Percentiles rank a stretch among this genome's conserved stretches.
Conservation (phyloP, 2,329 filamentous ascomycete species). For the Cladosporium sp. region DNA sequence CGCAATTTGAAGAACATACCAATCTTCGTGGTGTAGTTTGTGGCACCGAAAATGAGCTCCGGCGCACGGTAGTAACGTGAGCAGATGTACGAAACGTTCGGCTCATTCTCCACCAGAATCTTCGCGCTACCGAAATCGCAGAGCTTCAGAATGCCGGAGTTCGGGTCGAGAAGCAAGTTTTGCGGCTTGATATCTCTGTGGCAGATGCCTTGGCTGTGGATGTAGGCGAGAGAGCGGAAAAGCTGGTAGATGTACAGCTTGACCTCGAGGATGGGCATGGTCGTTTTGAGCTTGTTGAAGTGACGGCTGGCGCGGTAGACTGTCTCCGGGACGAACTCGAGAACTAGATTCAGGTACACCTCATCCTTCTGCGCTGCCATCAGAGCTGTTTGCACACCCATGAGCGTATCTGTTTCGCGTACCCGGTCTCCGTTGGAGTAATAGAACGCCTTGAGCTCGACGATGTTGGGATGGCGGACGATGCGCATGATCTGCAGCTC, state of each 20-base stretch:
- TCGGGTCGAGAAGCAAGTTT: conserved; percentile 89
- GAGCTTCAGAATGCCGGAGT: conserved; percentile 86
- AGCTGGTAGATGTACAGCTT: conserved; percentile 99
- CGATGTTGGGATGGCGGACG: conserved; percentile 96
- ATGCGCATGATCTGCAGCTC: conserved; percentile 99
- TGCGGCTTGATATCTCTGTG: conserved; percentile 99
- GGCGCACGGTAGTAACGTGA: conserved; percentile 97
- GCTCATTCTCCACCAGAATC: conserved; percentile 97
- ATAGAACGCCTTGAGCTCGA: conserved; percentile 98
- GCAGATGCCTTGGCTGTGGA: conserved; percentile 98
- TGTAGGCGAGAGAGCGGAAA: conserved; percentile 96
- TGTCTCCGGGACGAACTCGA: conserved; percentile 97
- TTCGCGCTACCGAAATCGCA: conserved; percentile 99
- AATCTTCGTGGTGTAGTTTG: conserved; percentile 99
- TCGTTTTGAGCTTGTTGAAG: conserved; percentile 99
- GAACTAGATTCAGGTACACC: conserved; percentile 95
- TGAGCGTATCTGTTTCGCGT: conserved; percentile 33
- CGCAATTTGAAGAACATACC: conserved; percentile 59
- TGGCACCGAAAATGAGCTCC: conserved; percentile 96
- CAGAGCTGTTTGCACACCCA: conserved; percentile 34
- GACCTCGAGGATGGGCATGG: conserved; percentile 97
- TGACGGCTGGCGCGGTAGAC: conserved; percentile 97
- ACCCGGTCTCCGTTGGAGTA: conserved; percentile 98
- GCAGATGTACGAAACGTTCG: conserved; percentile 99
- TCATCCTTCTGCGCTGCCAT: conserved; percentile 64